Evolutionary conservation across 2,329 filamentous ascomycete species (phyloP), one percentile per base, ranked within the genome.

Genomic region (Elsinoe batatas): DNA sequence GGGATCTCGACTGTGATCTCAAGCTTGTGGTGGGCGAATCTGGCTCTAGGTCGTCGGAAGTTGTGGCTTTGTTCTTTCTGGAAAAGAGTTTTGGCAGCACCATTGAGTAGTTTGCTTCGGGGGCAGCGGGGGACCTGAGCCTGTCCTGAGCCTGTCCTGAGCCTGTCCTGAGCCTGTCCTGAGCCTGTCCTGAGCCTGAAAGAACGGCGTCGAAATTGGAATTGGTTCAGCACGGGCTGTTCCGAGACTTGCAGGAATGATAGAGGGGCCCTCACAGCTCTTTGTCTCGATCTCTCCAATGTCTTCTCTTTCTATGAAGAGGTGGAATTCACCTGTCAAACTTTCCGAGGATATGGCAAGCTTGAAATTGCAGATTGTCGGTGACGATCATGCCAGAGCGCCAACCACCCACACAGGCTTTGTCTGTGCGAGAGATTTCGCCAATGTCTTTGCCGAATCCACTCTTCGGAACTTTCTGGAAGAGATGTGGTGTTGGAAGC

Each of bases 1-100:
- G 46, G 7, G 46, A 57, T 30, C 55, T 32, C 10, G 46, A 53
- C 20, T 12, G 13, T 10, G 46, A 42, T 26, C 55, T 53, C 15
- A 54, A 53, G 42, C 51, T 56, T 46, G 20, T 15, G 11, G 42
- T 56, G 55, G 42, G 43, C 2, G 44, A 50, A 3, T 40, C 47
- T 43, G 55, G 44, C 30, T 51, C 36, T 13, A 37, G 22, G 35
- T 56, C 42, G 26, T 15, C 43, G n/a, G 57, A 18, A 20, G 60
- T 51, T n/a, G 51, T 60, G 37, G 58, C 58, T 61, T 60, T 59
- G 40, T 44, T 51, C 59, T 61, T 61, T 44, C 59, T 54, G 54
- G 56, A 54, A 57, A 62, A 62, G 40, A 62, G 44, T 57, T 57
- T 57, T 47, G 55, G 55, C 36, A 57, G 37, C 44, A 51, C 55